Evolutionary conservation across 345 rosid genomes (phyloP).

Genomic region (Rhizophora apiculata): DNA sequence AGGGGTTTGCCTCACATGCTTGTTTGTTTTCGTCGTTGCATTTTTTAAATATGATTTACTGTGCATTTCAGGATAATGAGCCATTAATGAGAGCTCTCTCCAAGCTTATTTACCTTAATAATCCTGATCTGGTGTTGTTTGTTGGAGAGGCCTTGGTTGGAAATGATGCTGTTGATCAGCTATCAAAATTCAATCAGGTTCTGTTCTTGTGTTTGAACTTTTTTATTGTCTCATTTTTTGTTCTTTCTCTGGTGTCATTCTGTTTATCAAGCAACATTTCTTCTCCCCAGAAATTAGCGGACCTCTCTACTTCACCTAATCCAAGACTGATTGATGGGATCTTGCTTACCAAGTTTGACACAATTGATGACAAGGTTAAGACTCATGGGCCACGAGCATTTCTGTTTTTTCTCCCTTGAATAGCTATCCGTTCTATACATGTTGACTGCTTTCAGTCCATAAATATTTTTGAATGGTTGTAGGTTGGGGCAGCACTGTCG

Average conservation of each 20-base stretch:
- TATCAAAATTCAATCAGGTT: slow-evolving; percentile 95
- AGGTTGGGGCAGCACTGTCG: slow-evolving; percentile 98
- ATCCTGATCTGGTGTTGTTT: slow-evolving; percentile 87
- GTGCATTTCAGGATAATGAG: slow-evolving; percentile 69
- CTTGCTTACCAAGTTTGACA: slow-evolving; percentile 90
- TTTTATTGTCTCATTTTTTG: neutral
- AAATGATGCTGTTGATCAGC: slow-evolving; percentile 94
- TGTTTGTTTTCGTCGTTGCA: neutral
- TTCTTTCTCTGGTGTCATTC: slow-evolving; percentile 8
- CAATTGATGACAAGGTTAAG: slow-evolving; percentile 90
- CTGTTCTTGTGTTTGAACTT: neutral
- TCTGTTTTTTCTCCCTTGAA: neutral
- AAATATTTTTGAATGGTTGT: slow-evolving; percentile 7
- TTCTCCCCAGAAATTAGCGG: slow-evolving; percentile 69
- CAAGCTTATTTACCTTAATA: slow-evolving; percentile 79
- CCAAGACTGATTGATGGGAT: slow-evolving; percentile 89
- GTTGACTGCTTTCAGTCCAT: neutral
- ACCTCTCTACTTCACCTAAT: slow-evolving; percentile 70
- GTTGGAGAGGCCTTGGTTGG: slow-evolving; percentile 99
- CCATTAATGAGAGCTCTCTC: slow-evolving; percentile 98
- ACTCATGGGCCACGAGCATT: neutral
- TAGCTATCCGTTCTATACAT: neutral
- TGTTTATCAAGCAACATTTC: slow-evolving; percentile 7
- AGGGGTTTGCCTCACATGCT: neutral
- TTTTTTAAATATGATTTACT: neutral